Conservation (phyloP, 345 rosid genomes). For the Gossypium anomalum region DNA sequence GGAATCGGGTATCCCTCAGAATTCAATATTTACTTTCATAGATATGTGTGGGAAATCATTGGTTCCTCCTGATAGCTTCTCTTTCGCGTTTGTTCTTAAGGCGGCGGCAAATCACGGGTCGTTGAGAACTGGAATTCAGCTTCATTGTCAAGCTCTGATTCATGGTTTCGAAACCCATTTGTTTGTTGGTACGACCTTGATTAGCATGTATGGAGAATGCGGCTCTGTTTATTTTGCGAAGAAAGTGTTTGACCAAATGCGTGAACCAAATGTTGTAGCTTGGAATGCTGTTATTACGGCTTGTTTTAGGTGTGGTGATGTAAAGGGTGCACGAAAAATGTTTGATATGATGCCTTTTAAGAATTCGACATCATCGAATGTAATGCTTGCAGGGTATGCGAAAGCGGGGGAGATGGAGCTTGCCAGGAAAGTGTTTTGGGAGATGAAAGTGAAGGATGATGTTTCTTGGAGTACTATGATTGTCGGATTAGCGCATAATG, state of each 20-base stretch:
- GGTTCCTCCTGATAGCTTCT: conserved; percentile 59
- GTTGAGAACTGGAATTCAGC: conserved; percentile 43
- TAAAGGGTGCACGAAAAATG: conserved; percentile 27
- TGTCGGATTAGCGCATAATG: conserved; percentile 47
- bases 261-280: conserved; percentile 41
- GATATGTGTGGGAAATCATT: conserved; percentile 38
- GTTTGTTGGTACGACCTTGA: conserved; percentile 55
- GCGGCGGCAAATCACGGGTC: conserved; percentile 51
- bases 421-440: conserved; percentile 36
- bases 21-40: conserved; percentile 37
- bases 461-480: conserved; percentile 68
- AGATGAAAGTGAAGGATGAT: conserved; percentile 45
- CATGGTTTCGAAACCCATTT: conserved; percentile 44
- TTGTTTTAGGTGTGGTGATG: conserved; percentile 34
- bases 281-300: conserved; percentile 54
- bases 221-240: conserved; percentile 34
- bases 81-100: conserved; percentile 58
- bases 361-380: conserved; percentile 65
- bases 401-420: conserved; percentile 46
- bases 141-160: conserved; percentile 47
- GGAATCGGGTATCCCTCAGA: conserved; percentile 40
- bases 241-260: conserved; percentile 56
- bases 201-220: conserved; percentile 59
- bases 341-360: conserved; percentile 37
- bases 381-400: conserved; percentile 51